phyloP scores from a whole-genome alignment of 768 basidiomycete species.

The Sarcodon aspratus region DNA sequence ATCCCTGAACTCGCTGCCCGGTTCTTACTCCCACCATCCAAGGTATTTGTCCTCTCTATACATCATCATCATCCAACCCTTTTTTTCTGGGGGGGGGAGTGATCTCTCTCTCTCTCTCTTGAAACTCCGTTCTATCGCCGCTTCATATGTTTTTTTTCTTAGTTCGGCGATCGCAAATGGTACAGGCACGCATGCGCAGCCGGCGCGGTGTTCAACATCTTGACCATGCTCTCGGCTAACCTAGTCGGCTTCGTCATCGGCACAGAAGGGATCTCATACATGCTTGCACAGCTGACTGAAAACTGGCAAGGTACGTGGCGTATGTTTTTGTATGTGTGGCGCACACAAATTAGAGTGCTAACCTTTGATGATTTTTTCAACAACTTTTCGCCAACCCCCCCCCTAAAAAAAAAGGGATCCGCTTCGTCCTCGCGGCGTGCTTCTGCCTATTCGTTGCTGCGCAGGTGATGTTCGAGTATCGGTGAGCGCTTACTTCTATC shows the following conservation, averaged over 20 bases:
- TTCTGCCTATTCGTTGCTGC: conserved; percentile 66
- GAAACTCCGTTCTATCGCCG: neutral
- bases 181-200: conserved; percentile 78
- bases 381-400: neutral
- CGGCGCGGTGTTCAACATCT: conserved; percentile 74
- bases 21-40: conserved; percentile 46
- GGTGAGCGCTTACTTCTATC: conserved; percentile 32
- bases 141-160: neutral
- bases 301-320: conserved; percentile 47
- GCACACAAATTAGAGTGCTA: too few relatives aligned
- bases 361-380: neutral
- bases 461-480: conserved; percentile 95
- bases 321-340: neutral
- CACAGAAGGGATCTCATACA: conserved; percentile 62
- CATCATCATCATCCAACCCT: neutral
- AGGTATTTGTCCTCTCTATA: conserved; percentile 31
- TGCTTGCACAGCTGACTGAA: conserved; percentile 49
- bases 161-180: conserved; percentile 68
- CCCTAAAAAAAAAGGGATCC: conserved; percentile 43
- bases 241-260: conserved; percentile 93
- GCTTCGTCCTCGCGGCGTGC: conserved; percentile 51
- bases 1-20: conserved; percentile 68
- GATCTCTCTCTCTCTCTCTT: too few relatives aligned
- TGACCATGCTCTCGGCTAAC: conserved; percentile 89
- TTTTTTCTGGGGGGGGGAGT: neutral